These are phyloP conservation scores for Erythrophleum ivorense DNA, from an alignment of 331 rosid genomes.

Conservation along the genomic window DNA sequence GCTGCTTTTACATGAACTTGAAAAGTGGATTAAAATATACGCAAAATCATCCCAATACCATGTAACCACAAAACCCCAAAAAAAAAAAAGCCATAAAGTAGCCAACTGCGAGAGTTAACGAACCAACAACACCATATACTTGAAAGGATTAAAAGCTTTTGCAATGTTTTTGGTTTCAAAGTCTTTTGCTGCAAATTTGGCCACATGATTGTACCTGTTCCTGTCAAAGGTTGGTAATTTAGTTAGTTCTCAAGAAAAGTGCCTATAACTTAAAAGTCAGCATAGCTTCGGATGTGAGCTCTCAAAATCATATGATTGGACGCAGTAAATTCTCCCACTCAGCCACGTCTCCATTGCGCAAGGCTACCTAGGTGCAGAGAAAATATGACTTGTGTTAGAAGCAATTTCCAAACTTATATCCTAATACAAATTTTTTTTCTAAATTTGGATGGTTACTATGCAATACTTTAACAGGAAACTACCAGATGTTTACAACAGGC, in stretches of 20 bases:
- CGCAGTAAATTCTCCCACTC: background rate
- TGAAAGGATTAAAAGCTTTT: background rate
- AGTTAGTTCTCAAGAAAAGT: background rate
- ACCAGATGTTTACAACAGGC: conserved; percentile 36
- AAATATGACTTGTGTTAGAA: background rate
- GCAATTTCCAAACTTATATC: background rate
- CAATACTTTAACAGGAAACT: background rate
- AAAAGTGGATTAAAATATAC: too few species aligned
- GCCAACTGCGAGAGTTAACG: background rate
- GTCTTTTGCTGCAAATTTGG: background rate
- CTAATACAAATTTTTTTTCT: background rate
- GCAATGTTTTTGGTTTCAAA: background rate
- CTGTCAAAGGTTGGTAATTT: background rate
- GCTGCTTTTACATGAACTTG: too few species aligned
- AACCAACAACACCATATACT: background rate
- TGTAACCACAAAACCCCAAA: too few species aligned
- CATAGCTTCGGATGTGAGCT: background rate
- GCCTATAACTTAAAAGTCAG: background rate
- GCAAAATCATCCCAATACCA: too few species aligned
- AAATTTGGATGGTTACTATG: background rate
- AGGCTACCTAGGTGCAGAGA: background rate
- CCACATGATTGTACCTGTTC: background rate
- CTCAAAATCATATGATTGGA: background rate
- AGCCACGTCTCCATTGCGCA: conserved; percentile 3
- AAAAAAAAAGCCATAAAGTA: too few species aligned